These are phyloP conservation scores for Bipolaris oryzae DNA, from an alignment of 2,329 filamentous ascomycete genomes.

Conservation along the genomic window DNA sequence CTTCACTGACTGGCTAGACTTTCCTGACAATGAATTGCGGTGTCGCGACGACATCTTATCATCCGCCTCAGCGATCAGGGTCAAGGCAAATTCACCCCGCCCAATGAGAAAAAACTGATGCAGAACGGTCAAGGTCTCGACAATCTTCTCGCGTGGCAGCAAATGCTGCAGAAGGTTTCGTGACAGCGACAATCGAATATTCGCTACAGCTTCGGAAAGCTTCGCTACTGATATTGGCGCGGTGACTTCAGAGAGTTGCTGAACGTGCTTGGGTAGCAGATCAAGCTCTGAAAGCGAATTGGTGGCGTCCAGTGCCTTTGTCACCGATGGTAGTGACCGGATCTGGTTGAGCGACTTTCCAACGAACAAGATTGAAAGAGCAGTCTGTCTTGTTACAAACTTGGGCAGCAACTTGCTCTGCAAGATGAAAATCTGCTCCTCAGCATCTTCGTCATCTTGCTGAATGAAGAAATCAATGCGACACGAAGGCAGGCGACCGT, in stretches of 20 bases:
- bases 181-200: slow-evolving; percentile 81
- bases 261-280: slow-evolving; percentile 71
- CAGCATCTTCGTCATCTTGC: slow-evolving; percentile 41
- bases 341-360: slow-evolving; percentile 89
- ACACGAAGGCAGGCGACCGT: slow-evolving; percentile 79
- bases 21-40: slow-evolving; percentile 51
- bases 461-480: slow-evolving; percentile 84
- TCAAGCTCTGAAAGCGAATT: slow-evolving; percentile 57
- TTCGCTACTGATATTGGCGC: slow-evolving; percentile 76
- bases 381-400: slow-evolving; percentile 77
- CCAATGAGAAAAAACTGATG: slow-evolving; percentile 87
- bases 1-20: slow-evolving; percentile 59
- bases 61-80: slow-evolving; percentile 84
- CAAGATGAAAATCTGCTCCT: slow-evolving; percentile 39
- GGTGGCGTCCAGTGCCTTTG: slow-evolving; percentile 34
- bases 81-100: slow-evolving; percentile 88
- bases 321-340: slow-evolving; percentile 51
- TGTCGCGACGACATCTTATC: slow-evolving; percentile 76
- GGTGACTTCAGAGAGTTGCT: slow-evolving; percentile 68
- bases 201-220: slow-evolving; percentile 73
- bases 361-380: slow-evolving; percentile 85
- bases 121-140: slow-evolving; percentile 77
- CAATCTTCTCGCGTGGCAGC: slow-evolving; percentile 75
- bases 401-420: slow-evolving; percentile 68
- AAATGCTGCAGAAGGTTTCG: slow-evolving; percentile 82